Evolutionary conservation across 108 stramenopile species (phyloP).

Genomic region (Craspedostauros australis): DNA sequence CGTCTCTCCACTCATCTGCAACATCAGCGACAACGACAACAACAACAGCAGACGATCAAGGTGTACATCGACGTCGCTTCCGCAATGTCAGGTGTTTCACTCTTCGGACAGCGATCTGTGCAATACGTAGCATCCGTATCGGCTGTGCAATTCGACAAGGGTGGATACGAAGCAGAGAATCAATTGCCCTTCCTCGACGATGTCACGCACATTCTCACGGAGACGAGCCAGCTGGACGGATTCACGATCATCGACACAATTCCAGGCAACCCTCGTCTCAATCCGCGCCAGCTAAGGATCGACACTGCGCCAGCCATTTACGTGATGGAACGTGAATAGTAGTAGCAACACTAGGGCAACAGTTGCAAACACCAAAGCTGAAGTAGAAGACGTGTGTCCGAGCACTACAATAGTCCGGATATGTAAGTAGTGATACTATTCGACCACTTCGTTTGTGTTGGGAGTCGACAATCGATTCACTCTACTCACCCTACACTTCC

Average conservation of each 20-base stretch:
- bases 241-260: conserved; percentile 53
- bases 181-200: not conserved
- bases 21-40: not conserved
- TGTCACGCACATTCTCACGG: conserved; percentile 65
- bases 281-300: conserved; percentile 32
- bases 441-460: too few species aligned
- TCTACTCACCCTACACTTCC: too few species aligned
- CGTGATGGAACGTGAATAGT: conserved; percentile 44
- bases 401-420: too few species aligned
- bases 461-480: too few species aligned
- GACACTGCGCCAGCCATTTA: conserved; percentile 53
- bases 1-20: conserved; percentile 35
- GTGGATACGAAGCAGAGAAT: conserved; percentile 78
- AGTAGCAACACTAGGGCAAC: too few species aligned
- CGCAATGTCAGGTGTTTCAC: conserved; percentile 84
- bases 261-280: conserved; percentile 61
- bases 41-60: conserved; percentile 14
- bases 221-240: too few species aligned
- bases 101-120: conserved; percentile 75
- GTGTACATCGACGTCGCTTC: conserved; percentile 80
- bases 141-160: conserved; percentile 53
- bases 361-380: too few species aligned
- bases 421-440: too few species aligned
- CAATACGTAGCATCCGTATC: conserved; percentile 6
- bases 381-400: too few species aligned